Base-by-base conservation (phyloP, 257 asterid species). In the Przewalskia tangutica region DNA sequence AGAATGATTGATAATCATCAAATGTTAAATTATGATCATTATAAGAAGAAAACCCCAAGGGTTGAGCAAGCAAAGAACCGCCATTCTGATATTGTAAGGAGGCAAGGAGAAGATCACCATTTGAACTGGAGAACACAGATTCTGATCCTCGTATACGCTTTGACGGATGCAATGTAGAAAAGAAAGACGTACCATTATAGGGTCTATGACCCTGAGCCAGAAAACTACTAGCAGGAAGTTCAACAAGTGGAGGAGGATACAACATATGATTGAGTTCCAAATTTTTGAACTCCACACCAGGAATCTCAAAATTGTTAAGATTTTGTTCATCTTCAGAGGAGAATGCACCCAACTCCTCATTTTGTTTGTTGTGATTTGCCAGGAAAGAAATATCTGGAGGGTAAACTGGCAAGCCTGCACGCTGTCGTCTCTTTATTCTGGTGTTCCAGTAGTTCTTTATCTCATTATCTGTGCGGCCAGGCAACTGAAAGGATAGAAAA, bases 401-500 rank as follows among this genome's bases (percentile, higher is more conserved):
- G 80, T 91, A 91, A 84, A 89, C 77, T 36, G 95, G 92, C 82
- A 88, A 67, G 63, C 93, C 95, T 7, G 88, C 87, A 23, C 95
- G 90, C 48, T 86, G 91, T 23, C 84, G 82, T 86, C 92, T 87
- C 84, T 91, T 91, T 83, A 83, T 85, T 80, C 93, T 85, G 3
- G 95, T 89, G 85, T 90, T 89, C 92, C 94, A 90, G 83, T 86
- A 90, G 82, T 90, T 90, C 80, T 90, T 90, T 56, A 90, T 90
- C 86, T 90, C 94, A 42, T 90, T 90, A 77, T 90, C 94, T 18
- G 94, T 89, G 42, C 94, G 90, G 51, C 94, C 94, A 51, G 94
- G 94, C 53, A 90, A 81, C 94, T 90, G 84, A 48, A 71, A 81
- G 40, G 67, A 40, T 18, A 59, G 56, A 27, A 60, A 73, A 48